phyloP scores from a whole-genome alignment of 2,329 filamentous ascomycete genomes.

The Torrubiellomyces zombiae region DNA sequence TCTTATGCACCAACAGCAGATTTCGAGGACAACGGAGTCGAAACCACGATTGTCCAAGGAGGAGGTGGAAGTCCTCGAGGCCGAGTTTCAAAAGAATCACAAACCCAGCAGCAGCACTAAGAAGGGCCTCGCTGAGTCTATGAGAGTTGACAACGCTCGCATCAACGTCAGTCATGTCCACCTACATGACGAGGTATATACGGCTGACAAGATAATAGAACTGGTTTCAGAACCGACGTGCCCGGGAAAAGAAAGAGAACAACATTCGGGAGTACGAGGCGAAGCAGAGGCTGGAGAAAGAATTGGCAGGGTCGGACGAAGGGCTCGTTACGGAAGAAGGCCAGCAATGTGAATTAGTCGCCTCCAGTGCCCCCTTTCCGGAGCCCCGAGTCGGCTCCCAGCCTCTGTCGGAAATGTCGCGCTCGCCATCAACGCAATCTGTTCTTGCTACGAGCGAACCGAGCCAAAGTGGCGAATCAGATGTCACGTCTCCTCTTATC shows the following conservation, averaged over 20 bases:
- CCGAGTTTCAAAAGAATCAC: constrained; percentile 45
- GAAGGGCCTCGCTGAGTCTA: constrained; percentile 41
- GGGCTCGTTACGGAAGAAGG: constrained; percentile 12
- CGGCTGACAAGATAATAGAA: constrained; percentile 31
- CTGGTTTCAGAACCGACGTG: constrained; percentile 52
- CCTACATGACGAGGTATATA: background rate
- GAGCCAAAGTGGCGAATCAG: constrained; percentile 11
- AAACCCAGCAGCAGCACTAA: constrained; percentile 48
- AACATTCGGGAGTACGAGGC: constrained; percentile 28
- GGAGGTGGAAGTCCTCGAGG: constrained; percentile 41
- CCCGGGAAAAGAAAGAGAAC: constrained; percentile 47
- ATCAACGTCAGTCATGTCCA: constrained; percentile 35
- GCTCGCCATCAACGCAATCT: constrained; percentile 7
- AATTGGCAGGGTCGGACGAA: constrained; percentile 10
- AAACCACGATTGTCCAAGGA: constrained; percentile 40
- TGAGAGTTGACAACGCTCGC: constrained; percentile 44
- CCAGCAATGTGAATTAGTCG: constrained; percentile 19
- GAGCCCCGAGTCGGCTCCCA: constrained; percentile 9
- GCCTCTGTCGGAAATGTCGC: constrained; percentile 4
- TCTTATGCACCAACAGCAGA: constrained; percentile 19
- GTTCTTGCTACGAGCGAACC: constrained; percentile 7
- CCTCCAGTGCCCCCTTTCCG: constrained; percentile 23
- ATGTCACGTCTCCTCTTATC: constrained; percentile 7
- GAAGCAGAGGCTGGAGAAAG: constrained; percentile 19
- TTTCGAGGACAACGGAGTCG: constrained; percentile 26